Base-by-base conservation (phyloP, 495 filamentous ascomycete genomes). In the Rusavskia elegans region DNA sequence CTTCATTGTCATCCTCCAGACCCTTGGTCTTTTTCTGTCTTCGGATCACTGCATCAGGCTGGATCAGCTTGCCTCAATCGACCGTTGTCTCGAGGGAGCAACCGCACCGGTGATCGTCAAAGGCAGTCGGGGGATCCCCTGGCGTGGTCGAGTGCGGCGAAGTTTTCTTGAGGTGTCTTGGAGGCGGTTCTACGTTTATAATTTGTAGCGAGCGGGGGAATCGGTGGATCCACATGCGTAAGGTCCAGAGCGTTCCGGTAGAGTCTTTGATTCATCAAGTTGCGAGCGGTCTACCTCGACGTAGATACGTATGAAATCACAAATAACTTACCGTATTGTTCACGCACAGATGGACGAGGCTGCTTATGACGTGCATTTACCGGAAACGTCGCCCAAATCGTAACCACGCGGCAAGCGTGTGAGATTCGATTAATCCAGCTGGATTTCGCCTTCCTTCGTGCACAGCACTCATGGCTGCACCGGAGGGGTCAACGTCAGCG, bases 161-260 rank as follows among this genome's bases (percentile, higher is more conserved):
- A 37, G 16, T 50, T 37, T 39, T 27, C 36, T 35, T 39, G 25
- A n/a, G n/a, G 30, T 50, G 30, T 50, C 20, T 35, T 11, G 16
- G 48, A 5, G 30, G 19, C 16, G 11, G 16, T 32, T 20, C 48
- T 20, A 50, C 7, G 48, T 50, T 37, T 23, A 35, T 39, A 37
- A 50, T 37, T 37, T 37, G n/a, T 19, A 10, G 48, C 48, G n/a
- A n/a, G 11, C 8, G 48, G 17, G 48, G n/a, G n/a, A 50, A 50
- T 19, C n/a, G 16, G 2, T 29, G 48, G 29, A 50, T 50, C 30
- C 29, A 42, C 7, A 9, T 42, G 39, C n/a, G 19, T n/a, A 7
- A 4, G 16, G 36, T 50, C 48, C 16, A 50, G 32, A 14, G 48
- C 57, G 29, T 40, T 61, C 25, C 53, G 59, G 55, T 57, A 50